phyloP scores from a whole-genome alignment of 2,329 filamentous ascomycete genomes.

The Juglanconis sp. region DNA sequence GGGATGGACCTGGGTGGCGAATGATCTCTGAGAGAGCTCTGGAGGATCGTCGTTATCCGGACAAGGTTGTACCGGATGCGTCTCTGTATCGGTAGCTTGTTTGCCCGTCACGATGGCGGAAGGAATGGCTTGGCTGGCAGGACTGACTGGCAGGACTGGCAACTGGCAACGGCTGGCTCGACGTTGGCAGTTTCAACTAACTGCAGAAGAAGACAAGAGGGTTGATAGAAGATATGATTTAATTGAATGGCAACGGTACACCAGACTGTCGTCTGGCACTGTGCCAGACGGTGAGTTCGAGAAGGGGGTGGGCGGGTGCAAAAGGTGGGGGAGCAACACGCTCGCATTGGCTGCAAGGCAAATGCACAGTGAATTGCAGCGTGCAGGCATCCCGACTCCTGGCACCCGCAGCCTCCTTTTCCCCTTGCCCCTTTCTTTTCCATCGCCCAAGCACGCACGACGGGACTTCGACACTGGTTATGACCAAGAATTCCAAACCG shows the following conservation, averaged over 20 bases:
- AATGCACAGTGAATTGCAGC: neutral
- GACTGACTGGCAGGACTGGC: neutral
- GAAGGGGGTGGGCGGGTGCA: neutral
- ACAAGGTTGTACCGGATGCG: neutral
- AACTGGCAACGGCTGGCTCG: no score
- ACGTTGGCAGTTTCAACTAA: no score
- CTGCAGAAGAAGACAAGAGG: no score
- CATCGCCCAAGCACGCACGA: neutral
- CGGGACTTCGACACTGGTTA: neutral
- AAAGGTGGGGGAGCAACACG: neutral
- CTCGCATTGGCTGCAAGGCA: neutral
- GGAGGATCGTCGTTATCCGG: neutral
- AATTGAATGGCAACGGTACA: neutral
- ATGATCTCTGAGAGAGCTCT: neutral
- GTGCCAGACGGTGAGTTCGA: neutral
- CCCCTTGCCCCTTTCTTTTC: constrained; percentile 18
- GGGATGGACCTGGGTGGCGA: neutral
- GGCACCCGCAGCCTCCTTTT: constrained; percentile 21
- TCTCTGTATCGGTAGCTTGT: neutral
- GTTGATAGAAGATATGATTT: neutral
- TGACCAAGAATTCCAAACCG: constrained; percentile 9
- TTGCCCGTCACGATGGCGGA: neutral
- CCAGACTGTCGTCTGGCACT: neutral
- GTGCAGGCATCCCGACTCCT: constrained; percentile 7
- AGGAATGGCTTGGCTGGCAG: neutral